Evolutionary conservation across 2,329 filamentous ascomycete species (phyloP), one percentile per base, ranked within the genome.

Genomic region (Colletotrichum eremochloae): DNA sequence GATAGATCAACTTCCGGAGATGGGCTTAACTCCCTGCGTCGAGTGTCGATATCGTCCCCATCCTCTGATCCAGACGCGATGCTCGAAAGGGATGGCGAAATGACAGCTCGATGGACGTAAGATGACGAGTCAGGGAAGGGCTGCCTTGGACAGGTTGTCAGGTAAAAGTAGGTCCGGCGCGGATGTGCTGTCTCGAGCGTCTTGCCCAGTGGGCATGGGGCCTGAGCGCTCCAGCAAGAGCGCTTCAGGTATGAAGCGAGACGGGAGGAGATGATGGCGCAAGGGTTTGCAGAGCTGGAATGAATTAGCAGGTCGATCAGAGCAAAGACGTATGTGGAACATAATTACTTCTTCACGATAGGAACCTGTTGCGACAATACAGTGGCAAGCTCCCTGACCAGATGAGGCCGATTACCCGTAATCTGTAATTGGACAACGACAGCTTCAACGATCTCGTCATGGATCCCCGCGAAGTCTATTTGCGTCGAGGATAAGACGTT

Each of bases 1-100:
- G 94, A 97, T 12, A 99, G 87, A 78, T 98, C 96, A 33, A 98
- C 91, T 84, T 98, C 96, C 0, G 96, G 96, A 57, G 95, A 98
- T 0, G 94, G 94, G 76, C 95, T 97, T 76, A 97, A 86, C 76
- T 94, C 91, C 83, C 88, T 82, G 82, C 91, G 86, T 73, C 92
- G 91, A 71, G 88, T 86, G 72, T 93, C 91, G 61, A 91, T 89
- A 76, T 96, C 93, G 75, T 96, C 93, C 63, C 84, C 83, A 70
- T 84, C 82, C n/a, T 81, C 84, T 75, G 75, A 76, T 1, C 87
- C 87, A 12, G 91, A 92, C n/a, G 85, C 84, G 15, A 85, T 86
- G 78, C 88, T 92, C 3, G 95, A 97, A 38, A 97, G 86, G 29
- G 94, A 96, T 0, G 96, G 96, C 3, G 96, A 96, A 73, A 97